A percentile compares a stretch with the other conserved stretches of the same genome.
Conservation (phyloP, 208 protist genomes). For the Trypanosoma brucei region DNA sequence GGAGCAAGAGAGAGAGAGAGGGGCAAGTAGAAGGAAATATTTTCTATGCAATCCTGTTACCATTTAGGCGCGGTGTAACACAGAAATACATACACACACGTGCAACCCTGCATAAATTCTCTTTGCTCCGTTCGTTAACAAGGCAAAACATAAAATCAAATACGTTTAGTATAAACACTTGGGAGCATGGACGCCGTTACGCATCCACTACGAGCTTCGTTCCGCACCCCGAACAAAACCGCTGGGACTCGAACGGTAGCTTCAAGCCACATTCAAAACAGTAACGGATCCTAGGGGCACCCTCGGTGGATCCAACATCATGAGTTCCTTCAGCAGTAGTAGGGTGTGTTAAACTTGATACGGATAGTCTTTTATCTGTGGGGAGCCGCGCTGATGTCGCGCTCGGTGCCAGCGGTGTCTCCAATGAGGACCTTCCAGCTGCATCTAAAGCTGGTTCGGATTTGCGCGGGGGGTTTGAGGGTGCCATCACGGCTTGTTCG, state of each 20-base stretch:
- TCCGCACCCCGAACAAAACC: conserved; percentile 69
- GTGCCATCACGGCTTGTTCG: background rate
- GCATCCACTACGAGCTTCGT: conserved; percentile 27
- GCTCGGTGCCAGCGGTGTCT: background rate
- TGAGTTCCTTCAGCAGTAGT: no score
- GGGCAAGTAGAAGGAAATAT: background rate
- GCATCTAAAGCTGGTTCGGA: background rate
- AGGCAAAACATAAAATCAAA: background rate
- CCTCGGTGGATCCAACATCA: background rate
- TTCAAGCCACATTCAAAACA: conserved; percentile 67
- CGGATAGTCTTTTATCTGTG: background rate
- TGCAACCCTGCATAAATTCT: background rate
- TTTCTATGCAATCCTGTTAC: background rate
- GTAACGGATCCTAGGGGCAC: conserved; percentile 22
- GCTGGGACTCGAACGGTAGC: conserved; percentile 19
- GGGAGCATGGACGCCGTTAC: background rate
- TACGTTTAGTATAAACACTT: background rate
- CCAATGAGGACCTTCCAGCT: background rate
- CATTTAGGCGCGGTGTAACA: background rate
- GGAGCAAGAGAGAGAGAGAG: background rate
- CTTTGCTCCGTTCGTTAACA: background rate
- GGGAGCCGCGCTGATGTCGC: background rate
- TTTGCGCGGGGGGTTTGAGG: background rate
- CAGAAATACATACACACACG: background rate
- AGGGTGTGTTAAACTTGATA: background rate